These are phyloP conservation scores for Lagenaria siceraria DNA, from an alignment of 306 rosid species.

Conservation along the genomic window DNA sequence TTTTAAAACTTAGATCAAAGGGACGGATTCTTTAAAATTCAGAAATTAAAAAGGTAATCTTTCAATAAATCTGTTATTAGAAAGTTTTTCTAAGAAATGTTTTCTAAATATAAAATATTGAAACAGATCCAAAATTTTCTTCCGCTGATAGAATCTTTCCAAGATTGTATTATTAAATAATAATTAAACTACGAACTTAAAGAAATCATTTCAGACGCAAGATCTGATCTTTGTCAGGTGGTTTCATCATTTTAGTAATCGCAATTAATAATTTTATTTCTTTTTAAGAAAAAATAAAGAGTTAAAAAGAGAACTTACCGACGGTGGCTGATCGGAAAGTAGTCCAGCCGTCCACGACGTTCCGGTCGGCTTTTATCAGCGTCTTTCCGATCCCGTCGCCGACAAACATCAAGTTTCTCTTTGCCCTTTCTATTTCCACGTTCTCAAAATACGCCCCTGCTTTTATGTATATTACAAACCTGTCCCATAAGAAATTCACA, in stretches of 20 bases:
- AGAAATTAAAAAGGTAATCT: too few relatives aligned
- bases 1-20: too few relatives aligned
- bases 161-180: background rate
- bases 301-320: constrained; percentile 29
- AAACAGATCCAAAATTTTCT: background rate
- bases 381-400: constrained; percentile 88
- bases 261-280: too few relatives aligned
- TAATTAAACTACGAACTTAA: background rate
- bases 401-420: constrained; percentile 53
- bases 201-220: background rate
- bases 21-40: too few relatives aligned
- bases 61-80: too few relatives aligned
- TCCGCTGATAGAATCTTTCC: too few relatives aligned
- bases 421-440: constrained; percentile 61
- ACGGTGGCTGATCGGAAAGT: constrained; percentile 86
- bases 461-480: constrained; percentile 76
- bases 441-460: constrained; percentile 75
- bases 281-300: too few relatives aligned
- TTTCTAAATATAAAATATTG: background rate
- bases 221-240: background rate
- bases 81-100: too few relatives aligned
- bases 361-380: constrained; percentile 60
- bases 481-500: background rate
- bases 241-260: background rate
- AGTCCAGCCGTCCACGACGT: constrained; percentile 75